Conservation (phyloP, 2,329 filamentous ascomycete species). For the Didymella exigua region DNA sequence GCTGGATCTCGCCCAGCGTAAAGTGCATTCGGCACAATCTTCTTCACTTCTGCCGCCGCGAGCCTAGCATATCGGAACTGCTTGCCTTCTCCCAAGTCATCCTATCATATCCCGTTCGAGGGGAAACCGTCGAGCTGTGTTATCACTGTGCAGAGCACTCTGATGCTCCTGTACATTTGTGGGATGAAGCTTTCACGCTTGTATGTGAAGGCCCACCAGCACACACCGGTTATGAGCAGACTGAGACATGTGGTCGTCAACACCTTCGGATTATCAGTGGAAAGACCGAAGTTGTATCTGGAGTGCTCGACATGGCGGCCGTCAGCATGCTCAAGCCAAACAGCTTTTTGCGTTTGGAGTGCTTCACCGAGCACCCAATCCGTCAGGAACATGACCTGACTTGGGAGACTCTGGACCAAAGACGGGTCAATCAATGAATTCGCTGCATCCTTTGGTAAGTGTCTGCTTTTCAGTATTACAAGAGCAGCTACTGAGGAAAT, state of each 20-base stretch:
- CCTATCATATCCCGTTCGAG: conserved; percentile 31
- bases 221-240: conserved; percentile 37
- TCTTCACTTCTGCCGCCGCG: conserved; percentile 29
- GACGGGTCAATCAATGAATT: conserved; percentile 39
- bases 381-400: conserved; percentile 25
- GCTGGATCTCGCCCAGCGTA: conserved; percentile 26
- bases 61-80: conserved; percentile 37
- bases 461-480: not conserved
- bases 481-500: conserved; percentile 26
- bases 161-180: conserved; percentile 44
- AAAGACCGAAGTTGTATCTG: not conserved
- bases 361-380: conserved; percentile 44
- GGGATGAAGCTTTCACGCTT: conserved; percentile 41
- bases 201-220: conserved; percentile 42
- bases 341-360: conserved; percentile 34
- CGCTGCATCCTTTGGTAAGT: conserved; percentile 4
- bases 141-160: conserved; percentile 35
- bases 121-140: conserved; percentile 39
- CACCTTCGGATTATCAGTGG: conserved; percentile 1
- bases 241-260: conserved; percentile 37
- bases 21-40: conserved; percentile 36
- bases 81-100: conserved; percentile 30
- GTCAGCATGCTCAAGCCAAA: conserved; percentile 27
- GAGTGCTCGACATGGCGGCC: conserved; percentile 7
- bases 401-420: conserved; percentile 22